phyloP scores from a whole-genome alignment of 106 monocot species.

The Platanthera guangdongensis region DNA sequence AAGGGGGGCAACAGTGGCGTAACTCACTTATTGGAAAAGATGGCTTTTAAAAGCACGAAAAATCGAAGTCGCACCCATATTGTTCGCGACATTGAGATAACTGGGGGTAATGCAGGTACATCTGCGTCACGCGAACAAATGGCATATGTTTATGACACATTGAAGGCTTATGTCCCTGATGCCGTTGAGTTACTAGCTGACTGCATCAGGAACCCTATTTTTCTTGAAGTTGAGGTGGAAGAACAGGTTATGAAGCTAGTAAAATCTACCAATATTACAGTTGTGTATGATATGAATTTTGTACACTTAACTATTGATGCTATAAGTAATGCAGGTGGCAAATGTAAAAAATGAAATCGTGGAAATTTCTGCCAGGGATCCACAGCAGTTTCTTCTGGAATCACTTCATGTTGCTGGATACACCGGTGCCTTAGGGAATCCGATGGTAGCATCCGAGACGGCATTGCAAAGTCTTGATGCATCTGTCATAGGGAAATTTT shows the following conservation, averaged over 20 bases:
- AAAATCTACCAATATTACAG: background rate
- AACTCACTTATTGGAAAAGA: slow-evolving; percentile 53
- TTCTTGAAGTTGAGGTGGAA: slow-evolving; percentile 60
- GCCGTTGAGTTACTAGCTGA: slow-evolving; percentile 67
- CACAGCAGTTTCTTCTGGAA: slow-evolving; percentile 61
- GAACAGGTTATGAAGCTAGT: slow-evolving; percentile 48
- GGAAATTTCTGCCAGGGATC: slow-evolving; percentile 41
- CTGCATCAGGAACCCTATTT: slow-evolving; percentile 62
- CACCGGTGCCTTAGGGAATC: slow-evolving; percentile 64
- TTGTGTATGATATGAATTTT: background rate
- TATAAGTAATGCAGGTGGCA: slow-evolving; percentile 32
- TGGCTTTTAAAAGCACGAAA: slow-evolving; percentile 77
- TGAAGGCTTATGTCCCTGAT: slow-evolving; percentile 46
- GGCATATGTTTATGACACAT: slow-evolving; percentile 63
- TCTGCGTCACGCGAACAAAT: slow-evolving; percentile 75
- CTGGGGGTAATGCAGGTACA: slow-evolving; percentile 57
- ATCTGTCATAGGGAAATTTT: slow-evolving; percentile 50
- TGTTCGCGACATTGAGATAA: slow-evolving; percentile 53
- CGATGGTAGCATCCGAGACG: slow-evolving; percentile 40
- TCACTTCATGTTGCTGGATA: slow-evolving; percentile 54
- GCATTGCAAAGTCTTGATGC: slow-evolving; percentile 45
- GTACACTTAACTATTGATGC: background rate
- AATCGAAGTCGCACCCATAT: slow-evolving; percentile 43
- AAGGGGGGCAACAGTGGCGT: slow-evolving; percentile 29
- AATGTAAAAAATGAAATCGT: slow-evolving; percentile 40